Percentiles rank a stretch among this genome's conserved stretches.
phyloP scores from a whole-genome alignment of 2,329 filamentous ascomycete species.

The Chrysosporium queenslandicum region DNA sequence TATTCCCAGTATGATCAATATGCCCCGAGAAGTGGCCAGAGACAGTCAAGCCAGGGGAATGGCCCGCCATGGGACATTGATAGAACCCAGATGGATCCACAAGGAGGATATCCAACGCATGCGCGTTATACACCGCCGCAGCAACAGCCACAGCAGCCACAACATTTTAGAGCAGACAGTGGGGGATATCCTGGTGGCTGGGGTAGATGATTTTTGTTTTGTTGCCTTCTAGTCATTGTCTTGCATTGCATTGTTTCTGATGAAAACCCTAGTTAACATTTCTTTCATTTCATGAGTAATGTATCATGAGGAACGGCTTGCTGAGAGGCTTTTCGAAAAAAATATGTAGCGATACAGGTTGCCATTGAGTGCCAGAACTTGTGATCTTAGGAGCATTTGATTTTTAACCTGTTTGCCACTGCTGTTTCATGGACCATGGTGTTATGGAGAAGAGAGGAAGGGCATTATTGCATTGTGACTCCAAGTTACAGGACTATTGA shows the following conservation, averaged over 20 bases:
- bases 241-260: neutral
- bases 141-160: conserved; percentile 11
- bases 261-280: neutral
- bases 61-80: conserved; percentile 13
- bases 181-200: conserved; percentile 13
- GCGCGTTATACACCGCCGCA: conserved; percentile 10
- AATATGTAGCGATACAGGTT: neutral
- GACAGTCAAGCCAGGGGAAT: conserved; percentile 12
- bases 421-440: too few species aligned
- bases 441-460: too few species aligned
- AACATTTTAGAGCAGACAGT: conserved; percentile 14
- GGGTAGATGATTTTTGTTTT: conserved; percentile 8
- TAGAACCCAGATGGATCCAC: conserved; percentile 6
- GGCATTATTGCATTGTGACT: too few species aligned
- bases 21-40: conserved; percentile 6
- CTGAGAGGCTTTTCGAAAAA: neutral
- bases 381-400: too few species aligned
- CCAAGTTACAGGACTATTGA: too few species aligned
- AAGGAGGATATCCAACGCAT: conserved; percentile 9
- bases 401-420: too few species aligned
- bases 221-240: neutral
- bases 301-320: neutral
- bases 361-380: too few species aligned
- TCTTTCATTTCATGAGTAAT: neutral
- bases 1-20: conserved; percentile 9